A percentile compares a stretch with the other conserved stretches of the same genome.
Conservation (phyloP, 805 yeast genomes). For the Scheffersomyces stipitis region DNA sequence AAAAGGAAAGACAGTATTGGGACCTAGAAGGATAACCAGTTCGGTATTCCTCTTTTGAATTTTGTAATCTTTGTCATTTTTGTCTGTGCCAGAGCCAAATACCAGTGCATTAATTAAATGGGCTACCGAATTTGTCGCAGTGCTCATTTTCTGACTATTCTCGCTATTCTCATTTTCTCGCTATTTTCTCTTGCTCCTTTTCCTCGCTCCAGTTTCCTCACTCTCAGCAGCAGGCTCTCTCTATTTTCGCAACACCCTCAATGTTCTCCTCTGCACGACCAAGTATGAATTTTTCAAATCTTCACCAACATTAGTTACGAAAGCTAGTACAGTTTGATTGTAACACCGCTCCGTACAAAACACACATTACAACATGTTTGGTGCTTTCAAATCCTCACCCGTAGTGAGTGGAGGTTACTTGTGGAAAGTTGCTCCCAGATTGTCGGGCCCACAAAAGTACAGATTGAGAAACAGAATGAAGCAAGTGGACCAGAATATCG, state of each 20-base stretch:
- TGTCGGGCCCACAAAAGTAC: slow-evolving; percentile 77
- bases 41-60: no score
- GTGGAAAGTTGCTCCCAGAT: slow-evolving; percentile 54
- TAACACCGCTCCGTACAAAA: no score
- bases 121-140: slow-evolving; percentile 2
- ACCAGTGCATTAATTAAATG: no score
- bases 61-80: no score
- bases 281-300: neutral
- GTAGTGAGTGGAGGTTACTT: slow-evolving; percentile 69
- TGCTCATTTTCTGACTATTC: slow-evolving; percentile 4
- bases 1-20: no score
- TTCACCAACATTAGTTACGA: neutral
- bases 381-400: slow-evolving; percentile 65
- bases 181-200: no score
- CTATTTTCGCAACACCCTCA: no score
- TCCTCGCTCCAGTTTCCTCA: no score
- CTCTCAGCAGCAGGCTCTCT: no score
- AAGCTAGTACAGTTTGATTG: slow-evolving; percentile 2
- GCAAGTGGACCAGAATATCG: slow-evolving; percentile 77
- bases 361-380: slow-evolving; percentile 48
- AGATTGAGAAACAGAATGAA: slow-evolving; percentile 84
- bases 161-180: neutral
- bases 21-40: no score
- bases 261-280: neutral
- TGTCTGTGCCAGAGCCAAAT: no score